Evolutionary conservation across 306 rosid species (phyloP).

Genomic region (Adenanthera pavonina): DNA sequence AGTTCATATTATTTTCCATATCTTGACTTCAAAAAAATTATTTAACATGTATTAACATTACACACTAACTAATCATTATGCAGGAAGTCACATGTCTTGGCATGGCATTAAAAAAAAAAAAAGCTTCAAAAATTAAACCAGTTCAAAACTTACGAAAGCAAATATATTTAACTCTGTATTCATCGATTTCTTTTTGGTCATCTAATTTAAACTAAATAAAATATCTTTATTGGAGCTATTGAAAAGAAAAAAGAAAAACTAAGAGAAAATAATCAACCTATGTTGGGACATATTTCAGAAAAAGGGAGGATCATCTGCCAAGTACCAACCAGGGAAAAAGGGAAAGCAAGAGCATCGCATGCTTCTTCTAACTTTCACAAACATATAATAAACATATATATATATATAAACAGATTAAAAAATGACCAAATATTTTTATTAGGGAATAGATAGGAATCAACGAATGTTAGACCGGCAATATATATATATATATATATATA

Average conservation of each 20-base stretch:
- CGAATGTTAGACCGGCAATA: not conserved
- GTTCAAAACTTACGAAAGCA: too few relatives aligned
- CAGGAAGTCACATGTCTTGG: too few relatives aligned
- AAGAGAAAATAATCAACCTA: not conserved
- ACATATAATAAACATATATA: not conserved
- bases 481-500: not conserved
- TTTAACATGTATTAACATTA: too few relatives aligned
- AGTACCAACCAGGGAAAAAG: not conserved
- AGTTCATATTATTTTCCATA: too few relatives aligned
- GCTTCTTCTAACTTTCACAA: not conserved
- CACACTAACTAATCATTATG: too few relatives aligned
- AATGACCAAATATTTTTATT: not conserved
- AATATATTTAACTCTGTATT: too few relatives aligned
- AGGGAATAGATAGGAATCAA: not conserved
- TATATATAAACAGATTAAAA: too few relatives aligned
- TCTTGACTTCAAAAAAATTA: too few relatives aligned
- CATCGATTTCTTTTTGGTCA: too few relatives aligned
- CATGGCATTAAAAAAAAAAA: too few relatives aligned
- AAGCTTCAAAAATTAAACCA: too few relatives aligned
- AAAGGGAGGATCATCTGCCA: not conserved
- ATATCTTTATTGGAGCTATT: not conserved
- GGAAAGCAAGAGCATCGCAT: conserved; percentile 9
- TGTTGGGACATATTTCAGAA: not conserved
- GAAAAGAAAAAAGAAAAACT: not conserved
- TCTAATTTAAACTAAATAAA: not conserved